These are phyloP conservation scores for Fusarium euwallaceae DNA, from an alignment of 2,329 filamentous ascomycete species.

Conservation along the genomic window DNA sequence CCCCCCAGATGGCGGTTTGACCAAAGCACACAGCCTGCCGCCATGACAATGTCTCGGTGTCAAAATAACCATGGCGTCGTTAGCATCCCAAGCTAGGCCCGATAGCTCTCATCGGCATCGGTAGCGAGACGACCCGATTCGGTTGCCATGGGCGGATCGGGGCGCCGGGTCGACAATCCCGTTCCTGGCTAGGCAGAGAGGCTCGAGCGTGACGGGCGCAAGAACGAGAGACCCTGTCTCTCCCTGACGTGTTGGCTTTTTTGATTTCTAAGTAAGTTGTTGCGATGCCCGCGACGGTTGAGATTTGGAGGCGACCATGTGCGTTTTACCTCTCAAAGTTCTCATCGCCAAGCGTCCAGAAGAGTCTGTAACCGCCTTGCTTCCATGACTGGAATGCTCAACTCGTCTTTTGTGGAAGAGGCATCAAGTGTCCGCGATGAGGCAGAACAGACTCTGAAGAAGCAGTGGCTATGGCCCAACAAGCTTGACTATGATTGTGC, in stretches of 20 bases:
- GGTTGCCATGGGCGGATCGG: not conserved
- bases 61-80: not conserved
- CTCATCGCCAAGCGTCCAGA: not conserved
- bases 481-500: not conserved
- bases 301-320: not conserved
- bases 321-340: not conserved
- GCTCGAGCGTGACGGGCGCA: not conserved
- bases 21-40: not conserved
- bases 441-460: not conserved
- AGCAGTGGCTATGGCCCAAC: not conserved
- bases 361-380: not conserved
- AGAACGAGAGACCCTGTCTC: not conserved
- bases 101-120: not conserved
- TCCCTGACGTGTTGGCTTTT: not conserved
- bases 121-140: not conserved
- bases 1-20: not conserved
- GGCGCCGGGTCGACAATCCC: not conserved
- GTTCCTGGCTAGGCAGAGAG: not conserved
- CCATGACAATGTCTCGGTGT: not conserved
- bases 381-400: constrained; percentile 1
- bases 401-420: not conserved
- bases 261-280: not conserved
- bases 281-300: not conserved
- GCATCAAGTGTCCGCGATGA: not conserved
- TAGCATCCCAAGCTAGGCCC: not conserved